Evolutionary conservation across 2,329 filamentous ascomycete genomes (phyloP), one percentile per base, ranked within the genome.

Genomic region (Podosphaera xanthii): DNA sequence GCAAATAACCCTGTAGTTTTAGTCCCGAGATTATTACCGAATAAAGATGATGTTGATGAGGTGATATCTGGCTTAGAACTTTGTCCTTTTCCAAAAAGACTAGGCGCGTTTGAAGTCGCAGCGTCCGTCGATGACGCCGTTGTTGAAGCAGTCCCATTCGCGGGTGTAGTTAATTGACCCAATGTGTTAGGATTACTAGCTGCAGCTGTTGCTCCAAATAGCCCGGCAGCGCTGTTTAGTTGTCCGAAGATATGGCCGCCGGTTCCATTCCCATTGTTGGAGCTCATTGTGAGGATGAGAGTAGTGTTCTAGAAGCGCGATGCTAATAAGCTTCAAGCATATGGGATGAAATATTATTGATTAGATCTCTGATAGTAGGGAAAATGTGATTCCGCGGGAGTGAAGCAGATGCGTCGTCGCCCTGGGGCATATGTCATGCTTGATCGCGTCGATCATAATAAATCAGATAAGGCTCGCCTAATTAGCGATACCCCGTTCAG

Each of bases 191-290:
- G 48, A 4, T 60, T 59, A 54, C 50, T 58, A 30, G 62, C 57
- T 42, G 64, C 58, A 31, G 61, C n/a, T 14, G 58, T 57, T 50
- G 50, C 42, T 38, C 70, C 69, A 64, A 72, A 72, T 46, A 72
- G 61, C 57, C 66, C 61, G 61, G 50, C 55, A 30, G 62, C 22
- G 40, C 59, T 62, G 48, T 63, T 56, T 34, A 61, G 35, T 31
- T 59, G 33, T 33, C 57, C 56, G 55, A 44, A 44, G n/a, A 42
- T 56, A 44, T 42, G 40, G 38, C 36, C 30, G 38, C 64, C 59
- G 57, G 49, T 59, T 33, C 64, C 64, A 6, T 10, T 40, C 36
- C 36, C 36, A 40, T 40, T 40, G 10, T 40, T 40, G 36, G 36
- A 6, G 1, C 6, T 40, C 36, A 40, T 40, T 40, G 5, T 40